Conservation (phyloP, 2,329 filamentous ascomycete genomes). For the Plenodomus biglobosus region DNA sequence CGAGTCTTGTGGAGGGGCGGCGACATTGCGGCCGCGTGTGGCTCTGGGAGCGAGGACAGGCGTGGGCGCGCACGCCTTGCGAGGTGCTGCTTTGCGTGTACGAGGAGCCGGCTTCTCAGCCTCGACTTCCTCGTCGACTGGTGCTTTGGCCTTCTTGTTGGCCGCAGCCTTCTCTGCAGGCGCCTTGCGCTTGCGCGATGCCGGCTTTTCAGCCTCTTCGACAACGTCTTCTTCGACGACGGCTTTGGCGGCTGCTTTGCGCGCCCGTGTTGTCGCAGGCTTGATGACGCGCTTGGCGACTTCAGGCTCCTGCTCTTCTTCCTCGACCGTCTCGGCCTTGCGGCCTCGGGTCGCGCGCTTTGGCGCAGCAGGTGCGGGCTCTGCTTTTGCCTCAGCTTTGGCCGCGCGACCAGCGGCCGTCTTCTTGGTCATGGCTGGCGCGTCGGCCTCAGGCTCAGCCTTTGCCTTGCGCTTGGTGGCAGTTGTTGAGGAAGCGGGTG, state of each 20-base stretch:
- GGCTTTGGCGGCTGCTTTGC: slow-evolving; percentile 22
- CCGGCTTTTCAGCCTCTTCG: slow-evolving; percentile 18
- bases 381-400: slow-evolving; percentile 20
- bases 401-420: slow-evolving; percentile 24
- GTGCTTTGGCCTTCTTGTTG: slow-evolving; percentile 11
- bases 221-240: slow-evolving; percentile 8
- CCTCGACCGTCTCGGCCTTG: slow-evolving; percentile 15
- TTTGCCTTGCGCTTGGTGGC: slow-evolving; percentile 23
- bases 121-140: slow-evolving; percentile 14
- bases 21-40: slow-evolving; percentile 25
- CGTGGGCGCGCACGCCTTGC: slow-evolving; percentile 13
- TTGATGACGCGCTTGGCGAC: slow-evolving; percentile 17
- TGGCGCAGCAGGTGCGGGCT: slow-evolving; percentile 19
- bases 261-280: slow-evolving; percentile 17
- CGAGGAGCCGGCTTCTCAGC: slow-evolving; percentile 22
- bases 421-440: slow-evolving; percentile 21
- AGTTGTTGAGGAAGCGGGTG: slow-evolving; percentile 21
- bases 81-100: slow-evolving; percentile 19
- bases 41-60: slow-evolving; percentile 17
- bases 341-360: slow-evolving; percentile 30
- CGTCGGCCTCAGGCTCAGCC: slow-evolving; percentile 20
- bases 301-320: slow-evolving; percentile 15
- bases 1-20: slow-evolving; percentile 20
- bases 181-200: slow-evolving; percentile 22
- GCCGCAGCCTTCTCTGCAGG: slow-evolving; percentile 16